A percentile compares a stretch with the other conserved stretches of the same genome.
Conservation (phyloP, 2,329 filamentous ascomycete genomes). For the Scopulariopsis brevicaulis region DNA sequence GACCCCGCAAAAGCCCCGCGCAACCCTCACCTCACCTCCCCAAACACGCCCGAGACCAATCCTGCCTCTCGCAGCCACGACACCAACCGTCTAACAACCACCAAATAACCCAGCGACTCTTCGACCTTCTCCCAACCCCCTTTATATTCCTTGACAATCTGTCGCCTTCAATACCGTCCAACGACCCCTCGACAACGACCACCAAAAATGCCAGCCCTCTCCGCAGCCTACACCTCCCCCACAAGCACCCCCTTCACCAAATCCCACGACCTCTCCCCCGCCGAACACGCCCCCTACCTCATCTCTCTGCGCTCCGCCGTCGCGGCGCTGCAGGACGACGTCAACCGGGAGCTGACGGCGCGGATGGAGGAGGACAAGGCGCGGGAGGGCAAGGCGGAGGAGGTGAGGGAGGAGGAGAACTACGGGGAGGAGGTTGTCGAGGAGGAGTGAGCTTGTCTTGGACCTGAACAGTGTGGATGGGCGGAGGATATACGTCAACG, state of each 20-base stretch:
- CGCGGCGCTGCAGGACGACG: conserved; percentile 44
- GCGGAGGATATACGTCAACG: not conserved
- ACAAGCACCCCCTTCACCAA: conserved; percentile 34
- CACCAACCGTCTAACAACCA: no score
- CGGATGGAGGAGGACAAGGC: conserved; percentile 66
- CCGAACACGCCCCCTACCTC: conserved; percentile 49
- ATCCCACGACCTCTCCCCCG: conserved; percentile 22
- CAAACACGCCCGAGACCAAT: no score
- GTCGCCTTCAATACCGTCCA: no score
- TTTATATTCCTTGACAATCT: no score
- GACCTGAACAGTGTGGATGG: not conserved
- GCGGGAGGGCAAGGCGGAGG: conserved; percentile 26
- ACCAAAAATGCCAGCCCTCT: conserved; percentile 16
- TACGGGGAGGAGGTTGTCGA: conserved; percentile 79
- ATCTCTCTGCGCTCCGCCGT: conserved; percentile 44
- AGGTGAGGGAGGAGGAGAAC: conserved; percentile 58
- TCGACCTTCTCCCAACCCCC: no score
- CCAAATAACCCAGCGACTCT: no score
- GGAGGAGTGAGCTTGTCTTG: conserved; percentile 19
- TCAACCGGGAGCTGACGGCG: conserved; percentile 61
- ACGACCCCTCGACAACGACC: no score
- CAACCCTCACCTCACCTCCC: no score
- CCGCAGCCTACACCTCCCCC: conserved; percentile 43
- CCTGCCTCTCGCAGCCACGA: no score
- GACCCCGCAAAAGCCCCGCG: no score